These are phyloP conservation scores for Eucalyptus marginata DNA, from an alignment of 345 rosid genomes.

Conservation along the genomic window DNA sequence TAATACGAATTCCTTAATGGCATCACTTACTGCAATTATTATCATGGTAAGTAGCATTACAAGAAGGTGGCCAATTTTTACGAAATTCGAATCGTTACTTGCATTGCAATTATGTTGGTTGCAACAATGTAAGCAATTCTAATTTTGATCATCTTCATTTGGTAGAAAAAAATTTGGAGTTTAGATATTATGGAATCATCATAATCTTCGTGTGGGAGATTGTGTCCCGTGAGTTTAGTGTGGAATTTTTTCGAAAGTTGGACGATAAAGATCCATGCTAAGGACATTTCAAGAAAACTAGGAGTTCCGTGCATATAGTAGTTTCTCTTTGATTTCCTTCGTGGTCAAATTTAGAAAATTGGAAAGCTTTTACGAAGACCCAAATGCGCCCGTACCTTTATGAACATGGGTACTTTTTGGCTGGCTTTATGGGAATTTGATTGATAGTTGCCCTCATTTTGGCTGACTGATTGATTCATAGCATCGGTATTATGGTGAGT, in stretches of 20 bases:
- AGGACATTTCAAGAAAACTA: background rate
- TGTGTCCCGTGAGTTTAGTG: background rate
- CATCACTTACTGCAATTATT: rapidly evolving
- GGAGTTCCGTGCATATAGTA: background rate
- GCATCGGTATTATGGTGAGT: constrained; percentile 85
- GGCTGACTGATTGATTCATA: background rate
- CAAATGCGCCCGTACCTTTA: background rate
- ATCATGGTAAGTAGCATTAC: too few relatives aligned
- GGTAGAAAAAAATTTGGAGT: too few relatives aligned
- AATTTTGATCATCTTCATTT: too few relatives aligned
- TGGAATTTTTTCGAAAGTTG: background rate
- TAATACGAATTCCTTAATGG: too few relatives aligned
- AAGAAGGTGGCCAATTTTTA: too few relatives aligned
- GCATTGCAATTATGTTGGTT: too few relatives aligned
- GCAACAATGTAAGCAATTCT: too few relatives aligned
- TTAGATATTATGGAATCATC: too few relatives aligned
- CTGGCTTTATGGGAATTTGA: background rate
- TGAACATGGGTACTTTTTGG: background rate
- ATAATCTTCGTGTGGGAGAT: too few relatives aligned
- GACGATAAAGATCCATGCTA: background rate
- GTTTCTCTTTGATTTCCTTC: background rate
- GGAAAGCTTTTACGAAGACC: background rate
- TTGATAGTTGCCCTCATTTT: background rate
- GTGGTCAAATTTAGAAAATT: background rate
- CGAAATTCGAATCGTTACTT: rapidly evolving